Evolutionary conservation across 352 stramenopile species (phyloP).

Genomic region (Aphanomyces cochlioides): DNA sequence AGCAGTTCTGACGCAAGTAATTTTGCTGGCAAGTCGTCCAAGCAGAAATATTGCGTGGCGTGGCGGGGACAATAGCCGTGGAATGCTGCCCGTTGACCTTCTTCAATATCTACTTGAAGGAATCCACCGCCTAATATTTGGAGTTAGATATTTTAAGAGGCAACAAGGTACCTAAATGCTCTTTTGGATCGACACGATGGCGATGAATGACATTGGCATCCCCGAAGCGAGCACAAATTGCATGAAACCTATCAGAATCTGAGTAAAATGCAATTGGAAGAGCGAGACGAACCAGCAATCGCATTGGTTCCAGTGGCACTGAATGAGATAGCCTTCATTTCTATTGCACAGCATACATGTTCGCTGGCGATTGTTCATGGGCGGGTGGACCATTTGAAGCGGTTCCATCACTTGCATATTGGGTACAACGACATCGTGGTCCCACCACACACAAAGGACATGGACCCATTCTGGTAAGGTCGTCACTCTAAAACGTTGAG

Average conservation of each 20-base stretch:
- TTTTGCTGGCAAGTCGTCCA: slow-evolving; percentile 47
- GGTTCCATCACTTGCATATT: slow-evolving; percentile 26
- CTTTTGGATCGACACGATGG: slow-evolving; percentile 2
- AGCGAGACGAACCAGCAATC: not conserved
- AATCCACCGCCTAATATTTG: slow-evolving; percentile 1
- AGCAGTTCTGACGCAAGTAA: slow-evolving; percentile 51
- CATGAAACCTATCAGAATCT: slow-evolving; percentile 13
- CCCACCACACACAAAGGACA: slow-evolving; percentile 25
- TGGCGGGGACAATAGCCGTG: slow-evolving; percentile 74
- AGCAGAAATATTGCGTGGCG: slow-evolving; percentile 37
- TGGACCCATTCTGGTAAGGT: slow-evolving; percentile 20
- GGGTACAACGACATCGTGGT: slow-evolving; percentile 16
- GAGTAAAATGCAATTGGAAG: not conserved
- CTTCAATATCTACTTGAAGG: slow-evolving; percentile 20
- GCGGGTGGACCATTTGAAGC: slow-evolving; percentile 15
- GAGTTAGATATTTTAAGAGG: not conserved
- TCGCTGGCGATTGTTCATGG: slow-evolving; percentile 12
- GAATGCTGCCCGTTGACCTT: slow-evolving; percentile 28
- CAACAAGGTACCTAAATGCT: not conserved
- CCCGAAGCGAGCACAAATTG: slow-evolving; percentile 23
- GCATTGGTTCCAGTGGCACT: slow-evolving; percentile 24
- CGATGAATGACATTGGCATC: slow-evolving; percentile 18
- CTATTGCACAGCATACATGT: slow-evolving; percentile 4
- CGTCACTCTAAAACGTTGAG: not conserved
- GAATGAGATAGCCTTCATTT: slow-evolving; percentile 21